These are phyloP conservation scores for Hypoxylon rubiginosum DNA, from an alignment of 2,329 filamentous ascomycete genomes.

Conservation along the genomic window DNA sequence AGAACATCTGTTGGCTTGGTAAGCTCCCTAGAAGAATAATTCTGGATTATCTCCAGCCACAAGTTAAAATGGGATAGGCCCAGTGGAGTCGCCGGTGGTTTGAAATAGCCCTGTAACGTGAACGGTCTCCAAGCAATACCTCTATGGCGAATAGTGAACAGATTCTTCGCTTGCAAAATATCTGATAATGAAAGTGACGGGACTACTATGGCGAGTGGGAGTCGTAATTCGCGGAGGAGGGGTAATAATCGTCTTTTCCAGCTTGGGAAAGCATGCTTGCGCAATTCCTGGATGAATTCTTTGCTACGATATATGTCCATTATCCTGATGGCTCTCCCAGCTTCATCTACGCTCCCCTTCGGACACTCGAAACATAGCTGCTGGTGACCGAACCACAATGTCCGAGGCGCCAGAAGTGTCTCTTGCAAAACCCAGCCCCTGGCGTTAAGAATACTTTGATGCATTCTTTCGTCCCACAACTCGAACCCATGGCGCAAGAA, in stretches of 20 bases:
- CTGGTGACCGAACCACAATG: slow-evolving; percentile 16
- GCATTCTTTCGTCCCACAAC: slow-evolving; percentile 27
- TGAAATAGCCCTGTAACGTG: slow-evolving; percentile 18
- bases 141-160: slow-evolving; percentile 18
- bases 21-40: slow-evolving; percentile 20
- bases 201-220: slow-evolving; percentile 11
- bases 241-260: slow-evolving; percentile 18
- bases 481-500: slow-evolving; percentile 15
- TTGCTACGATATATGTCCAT: slow-evolving; percentile 25
- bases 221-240: slow-evolving; percentile 15
- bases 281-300: slow-evolving; percentile 15
- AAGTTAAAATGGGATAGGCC: slow-evolving; percentile 17
- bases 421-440: slow-evolving; percentile 21
- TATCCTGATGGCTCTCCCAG: slow-evolving; percentile 13
- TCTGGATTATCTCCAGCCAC: slow-evolving; percentile 13
- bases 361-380: slow-evolving; percentile 22
- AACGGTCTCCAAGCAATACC: slow-evolving; percentile 6
- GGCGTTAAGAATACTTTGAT: slow-evolving; percentile 14
- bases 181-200: slow-evolving; percentile 20
- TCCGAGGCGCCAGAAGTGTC: slow-evolving; percentile 22
- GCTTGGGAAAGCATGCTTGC: slow-evolving; percentile 1
- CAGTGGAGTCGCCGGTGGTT: not conserved
- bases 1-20: slow-evolving; percentile 16
- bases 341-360: slow-evolving; percentile 22
- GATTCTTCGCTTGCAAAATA: slow-evolving; percentile 12